Base-by-base conservation (phyloP, 1,139 yeast genomes). In the Lodderomyces pseudojiufengensis region DNA sequence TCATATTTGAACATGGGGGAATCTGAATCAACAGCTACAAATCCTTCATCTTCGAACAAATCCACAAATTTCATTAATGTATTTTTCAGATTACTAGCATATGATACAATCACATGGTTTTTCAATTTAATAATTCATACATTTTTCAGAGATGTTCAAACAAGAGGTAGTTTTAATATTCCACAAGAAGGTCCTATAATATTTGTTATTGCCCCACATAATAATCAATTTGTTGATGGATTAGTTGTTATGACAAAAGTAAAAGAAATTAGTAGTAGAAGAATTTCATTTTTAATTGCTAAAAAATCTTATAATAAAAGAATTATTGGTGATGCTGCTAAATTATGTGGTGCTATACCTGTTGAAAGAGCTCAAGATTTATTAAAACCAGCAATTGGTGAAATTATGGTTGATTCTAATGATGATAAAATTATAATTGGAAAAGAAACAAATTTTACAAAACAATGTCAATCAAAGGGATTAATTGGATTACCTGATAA, bases 361-460 rank as follows among this genome's bases (percentile, higher is more conserved):
- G 90, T 83, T 12, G 83, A 81, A 39, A 61, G 90, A 49, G 81
- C 86, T 2, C 90, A 82, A 55, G 92, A 83, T 53, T 58, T 78
- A 37, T 56, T 83, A 42, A 62, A 59, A 30, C 45, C 56, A 5
- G 76, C 66, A 4, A 50, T 53, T 2, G 84, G 86, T 3, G 64
- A 59, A 15, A 73, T 80, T 7, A 55, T 61, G 13, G 32, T 51
- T 23, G 52, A 53, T 16, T 43, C 49, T 3, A 60, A 63, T 33
- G 30, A 54, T 61, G 27, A 54, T 61, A n/a, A 59, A 65, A 15
- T 36, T n/a, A 30, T 54, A 9, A 35, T 51, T 21, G 84, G 84
- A 1, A 54, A 56, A 25, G 71, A 63, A 1, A 78, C 84, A 2
- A 43, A 52, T 10, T 80, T 80, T 51, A 67, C 74, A 4, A 45